These are phyloP conservation scores for Penicillium pulvis DNA, from an alignment of 495 filamentous ascomycete genomes.

Conservation along the genomic window DNA sequence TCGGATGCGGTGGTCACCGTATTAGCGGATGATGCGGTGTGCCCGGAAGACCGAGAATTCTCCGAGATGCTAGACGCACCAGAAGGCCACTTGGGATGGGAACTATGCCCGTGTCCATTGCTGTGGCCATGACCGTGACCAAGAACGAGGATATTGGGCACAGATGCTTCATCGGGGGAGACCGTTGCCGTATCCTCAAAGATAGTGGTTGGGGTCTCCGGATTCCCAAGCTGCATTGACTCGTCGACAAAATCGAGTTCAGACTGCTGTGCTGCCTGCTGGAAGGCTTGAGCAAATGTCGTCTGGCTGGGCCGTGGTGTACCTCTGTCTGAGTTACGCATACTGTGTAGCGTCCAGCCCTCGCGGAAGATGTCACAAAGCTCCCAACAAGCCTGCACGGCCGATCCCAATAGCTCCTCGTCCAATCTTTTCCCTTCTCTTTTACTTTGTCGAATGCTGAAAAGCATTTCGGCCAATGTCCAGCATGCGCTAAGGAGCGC, in stretches of 20 bases:
- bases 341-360: slow-evolving; percentile 86
- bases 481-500: slow-evolving; percentile 84
- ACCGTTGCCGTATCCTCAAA: slow-evolving; percentile 81
- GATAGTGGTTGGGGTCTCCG: slow-evolving; percentile 89
- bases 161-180: slow-evolving; percentile 73
- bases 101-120: slow-evolving; percentile 29
- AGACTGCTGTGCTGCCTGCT: slow-evolving; percentile 45
- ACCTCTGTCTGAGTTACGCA: slow-evolving; percentile 80
- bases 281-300: slow-evolving; percentile 60
- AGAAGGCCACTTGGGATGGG: slow-evolving; percentile 67
- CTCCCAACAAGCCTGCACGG: slow-evolving; percentile 93
- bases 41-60: slow-evolving; percentile 69
- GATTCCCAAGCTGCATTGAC: slow-evolving; percentile 48
- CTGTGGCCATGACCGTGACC: slow-evolving; percentile 52
- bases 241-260: slow-evolving; percentile 35
- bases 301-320: slow-evolving; percentile 84
- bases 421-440: slow-evolving; percentile 71
- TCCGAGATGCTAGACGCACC: slow-evolving; percentile 70
- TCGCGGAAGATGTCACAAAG: slow-evolving; percentile 91
- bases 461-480: slow-evolving; percentile 90
- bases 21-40: slow-evolving; percentile 71
- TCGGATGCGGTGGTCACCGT: slow-evolving; percentile 66
- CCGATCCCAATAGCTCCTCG: slow-evolving; percentile 80
- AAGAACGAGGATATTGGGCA: slow-evolving; percentile 84
- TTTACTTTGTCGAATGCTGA: slow-evolving; percentile 84